Percentiles rank a stretch among this genome's conserved stretches.
Evolutionary conservation across 139 green algal genomes (phyloP).

Genomic region (Auxenochlorella pyrenoidosa): DNA sequence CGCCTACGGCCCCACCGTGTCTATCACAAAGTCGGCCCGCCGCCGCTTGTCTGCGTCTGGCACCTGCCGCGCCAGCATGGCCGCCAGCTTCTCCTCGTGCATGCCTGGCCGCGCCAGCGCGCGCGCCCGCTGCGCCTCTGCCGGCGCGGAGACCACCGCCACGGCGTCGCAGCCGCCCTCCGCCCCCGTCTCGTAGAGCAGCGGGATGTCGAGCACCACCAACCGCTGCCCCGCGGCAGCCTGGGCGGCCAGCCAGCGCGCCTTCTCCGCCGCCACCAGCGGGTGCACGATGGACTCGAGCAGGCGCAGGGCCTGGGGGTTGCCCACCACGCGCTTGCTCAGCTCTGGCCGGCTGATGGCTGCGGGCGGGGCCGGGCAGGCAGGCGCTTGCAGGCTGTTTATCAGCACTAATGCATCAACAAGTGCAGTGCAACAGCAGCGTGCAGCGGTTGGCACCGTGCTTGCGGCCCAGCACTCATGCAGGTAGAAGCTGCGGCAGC

Average conservation of each 20-base stretch:
- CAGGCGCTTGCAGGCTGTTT: background rate
- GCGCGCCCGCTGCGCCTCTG: constrained; percentile 68
- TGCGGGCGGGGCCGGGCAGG: background rate
- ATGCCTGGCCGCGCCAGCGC: constrained; percentile 84
- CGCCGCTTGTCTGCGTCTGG: constrained; percentile 81
- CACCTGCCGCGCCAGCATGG: constrained; percentile 77
- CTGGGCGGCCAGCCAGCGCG: constrained; percentile 50
- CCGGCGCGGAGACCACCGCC: constrained; percentile 70
- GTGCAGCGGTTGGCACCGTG: background rate
- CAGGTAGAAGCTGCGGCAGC: too few relatives aligned
- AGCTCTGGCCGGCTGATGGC: constrained; percentile 39
- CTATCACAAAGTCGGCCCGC: constrained; percentile 75
- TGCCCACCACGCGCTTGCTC: constrained; percentile 36
- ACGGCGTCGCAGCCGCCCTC: constrained; percentile 69
- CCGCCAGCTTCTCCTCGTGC: constrained; percentile 76
- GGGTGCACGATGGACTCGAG: constrained; percentile 87
- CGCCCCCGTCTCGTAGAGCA: constrained; percentile 84
- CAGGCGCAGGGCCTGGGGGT: constrained; percentile 57
- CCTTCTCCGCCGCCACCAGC: constrained; percentile 67
- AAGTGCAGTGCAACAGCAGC: too few relatives aligned
- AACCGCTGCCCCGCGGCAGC: constrained; percentile 38
- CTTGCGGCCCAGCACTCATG: background rate
- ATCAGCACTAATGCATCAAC: background rate
- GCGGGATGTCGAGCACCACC: constrained; percentile 86
- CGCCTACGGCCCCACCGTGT: constrained; percentile 59